phyloP scores from a whole-genome alignment of 2,329 filamentous ascomycete genomes.

The Tolypocladium guangdongense region DNA sequence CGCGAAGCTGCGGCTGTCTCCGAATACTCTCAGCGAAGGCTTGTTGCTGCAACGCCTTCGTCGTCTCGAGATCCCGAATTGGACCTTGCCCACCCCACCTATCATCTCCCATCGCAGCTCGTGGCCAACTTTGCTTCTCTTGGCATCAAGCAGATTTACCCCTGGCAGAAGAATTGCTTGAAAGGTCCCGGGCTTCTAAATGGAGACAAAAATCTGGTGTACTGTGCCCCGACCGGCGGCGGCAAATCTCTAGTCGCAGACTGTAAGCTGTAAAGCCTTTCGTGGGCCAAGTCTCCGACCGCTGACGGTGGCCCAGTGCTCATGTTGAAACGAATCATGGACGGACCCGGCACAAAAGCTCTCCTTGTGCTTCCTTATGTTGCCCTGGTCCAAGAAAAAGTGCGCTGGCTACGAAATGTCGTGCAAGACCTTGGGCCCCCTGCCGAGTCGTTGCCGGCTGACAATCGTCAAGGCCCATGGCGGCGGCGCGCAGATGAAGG shows the following conservation, averaged over 20 bases:
- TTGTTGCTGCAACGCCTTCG: constrained; percentile 42
- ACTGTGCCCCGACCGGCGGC: constrained; percentile 67
- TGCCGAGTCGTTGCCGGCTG: constrained; percentile 18
- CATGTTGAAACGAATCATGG: constrained; percentile 61
- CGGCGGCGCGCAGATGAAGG: constrained; percentile 45
- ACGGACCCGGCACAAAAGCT: constrained; percentile 52
- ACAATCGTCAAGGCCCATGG: constrained; percentile 33
- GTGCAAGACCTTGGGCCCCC: constrained; percentile 37
- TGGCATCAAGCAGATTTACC: constrained; percentile 65
- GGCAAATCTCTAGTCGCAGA: constrained; percentile 68
- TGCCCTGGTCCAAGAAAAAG: constrained; percentile 69
- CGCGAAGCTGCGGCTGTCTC: constrained; percentile 18
- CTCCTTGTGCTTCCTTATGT: constrained; percentile 68
- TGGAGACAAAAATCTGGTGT: constrained; percentile 62
- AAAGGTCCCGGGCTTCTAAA: constrained; percentile 53
- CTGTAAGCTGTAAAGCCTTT: constrained; percentile 18
- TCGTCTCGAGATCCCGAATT: constrained; percentile 42
- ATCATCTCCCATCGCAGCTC: constrained; percentile 48
- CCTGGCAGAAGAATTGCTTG: constrained; percentile 69
- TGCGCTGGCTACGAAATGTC: constrained; percentile 59
- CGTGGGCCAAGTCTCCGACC: background rate
- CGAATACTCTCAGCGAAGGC: constrained; percentile 47
- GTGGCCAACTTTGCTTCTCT: constrained; percentile 53
- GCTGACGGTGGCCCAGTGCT: constrained; percentile 35
- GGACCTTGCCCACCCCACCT: constrained; percentile 50